Evolutionary conservation across 495 filamentous ascomycete genomes (phyloP).

Genomic region (Penicillium canescens): DNA sequence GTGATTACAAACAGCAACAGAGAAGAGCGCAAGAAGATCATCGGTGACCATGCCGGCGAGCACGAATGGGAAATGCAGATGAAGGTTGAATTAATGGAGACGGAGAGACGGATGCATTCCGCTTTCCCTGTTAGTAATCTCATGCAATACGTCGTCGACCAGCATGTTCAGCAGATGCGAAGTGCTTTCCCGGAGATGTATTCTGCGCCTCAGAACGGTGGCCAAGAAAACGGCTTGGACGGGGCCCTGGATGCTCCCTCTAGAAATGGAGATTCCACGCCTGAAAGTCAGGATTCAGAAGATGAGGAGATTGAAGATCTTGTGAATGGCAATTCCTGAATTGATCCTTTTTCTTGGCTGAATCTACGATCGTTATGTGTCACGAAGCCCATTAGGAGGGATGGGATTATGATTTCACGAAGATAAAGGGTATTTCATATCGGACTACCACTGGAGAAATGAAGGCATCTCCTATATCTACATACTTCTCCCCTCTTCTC

Average conservation of each 20-base stretch:
- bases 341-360: not conserved
- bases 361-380: not conserved
- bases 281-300: conserved; percentile 1
- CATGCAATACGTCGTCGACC: conserved; percentile 29
- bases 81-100: conserved; percentile 57
- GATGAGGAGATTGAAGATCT: conserved; percentile 8
- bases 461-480: too few relatives aligned
- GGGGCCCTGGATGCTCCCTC: not conserved
- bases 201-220: not conserved
- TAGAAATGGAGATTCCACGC: not conserved
- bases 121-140: conserved; percentile 42
- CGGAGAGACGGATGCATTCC: conserved; percentile 43
- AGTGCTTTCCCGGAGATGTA: conserved; percentile 27
- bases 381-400: not conserved
- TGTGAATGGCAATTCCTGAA: not conserved
- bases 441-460: too few relatives aligned
- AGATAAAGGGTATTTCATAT: too few relatives aligned
- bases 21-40: conserved; percentile 55
- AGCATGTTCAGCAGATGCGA: conserved; percentile 27
- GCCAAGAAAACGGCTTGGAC: conserved; percentile 2
- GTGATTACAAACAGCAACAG: conserved; percentile 60
- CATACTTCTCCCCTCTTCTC: too few relatives aligned
- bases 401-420: not conserved
- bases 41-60: conserved; percentile 62
- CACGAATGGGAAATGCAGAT: conserved; percentile 66